These are phyloP conservation scores for Rhodotorula sp. DNA, from an alignment of 1,284 basidiomycete genomes.

Conservation along the genomic window DNA sequence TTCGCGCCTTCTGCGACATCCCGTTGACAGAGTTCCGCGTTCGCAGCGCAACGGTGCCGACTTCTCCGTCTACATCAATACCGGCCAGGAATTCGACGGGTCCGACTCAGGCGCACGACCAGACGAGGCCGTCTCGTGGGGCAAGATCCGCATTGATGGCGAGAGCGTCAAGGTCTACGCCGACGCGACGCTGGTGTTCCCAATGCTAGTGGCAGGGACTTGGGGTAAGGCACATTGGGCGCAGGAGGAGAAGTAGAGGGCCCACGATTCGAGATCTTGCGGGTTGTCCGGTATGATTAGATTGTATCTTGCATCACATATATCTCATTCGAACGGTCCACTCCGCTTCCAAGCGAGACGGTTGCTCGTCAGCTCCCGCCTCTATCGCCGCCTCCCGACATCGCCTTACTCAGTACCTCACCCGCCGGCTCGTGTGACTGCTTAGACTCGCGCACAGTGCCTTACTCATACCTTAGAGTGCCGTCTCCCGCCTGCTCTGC, in stretches of 20 bases:
- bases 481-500: too few species aligned
- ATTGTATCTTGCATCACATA: too few species aligned
- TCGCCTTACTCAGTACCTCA: neutral
- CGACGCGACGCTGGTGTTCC: conserved; percentile 86
- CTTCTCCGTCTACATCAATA: conserved; percentile 97
- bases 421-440: too few species aligned
- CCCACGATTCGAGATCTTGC: neutral
- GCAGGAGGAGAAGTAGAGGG: conserved; percentile 3
- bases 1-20: neutral
- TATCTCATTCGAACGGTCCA: too few species aligned
- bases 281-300: neutral
- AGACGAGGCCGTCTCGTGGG: conserved; percentile 99
- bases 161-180: conserved; percentile 85
- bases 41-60: conserved; percentile 92
- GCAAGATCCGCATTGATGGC: conserved; percentile 88
- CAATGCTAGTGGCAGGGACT: conserved; percentile 77
- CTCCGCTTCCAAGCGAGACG: too few species aligned
- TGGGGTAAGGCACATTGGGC: conserved; percentile 57
- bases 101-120: conserved; percentile 89
- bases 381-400: neutral
- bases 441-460: too few species aligned
- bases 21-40: neutral
- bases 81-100: conserved; percentile 98
- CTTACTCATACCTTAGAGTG: too few species aligned
- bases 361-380: too few species aligned